phyloP scores from a whole-genome alignment of 129 eudicot species.

The Flaveria brownii region DNA sequence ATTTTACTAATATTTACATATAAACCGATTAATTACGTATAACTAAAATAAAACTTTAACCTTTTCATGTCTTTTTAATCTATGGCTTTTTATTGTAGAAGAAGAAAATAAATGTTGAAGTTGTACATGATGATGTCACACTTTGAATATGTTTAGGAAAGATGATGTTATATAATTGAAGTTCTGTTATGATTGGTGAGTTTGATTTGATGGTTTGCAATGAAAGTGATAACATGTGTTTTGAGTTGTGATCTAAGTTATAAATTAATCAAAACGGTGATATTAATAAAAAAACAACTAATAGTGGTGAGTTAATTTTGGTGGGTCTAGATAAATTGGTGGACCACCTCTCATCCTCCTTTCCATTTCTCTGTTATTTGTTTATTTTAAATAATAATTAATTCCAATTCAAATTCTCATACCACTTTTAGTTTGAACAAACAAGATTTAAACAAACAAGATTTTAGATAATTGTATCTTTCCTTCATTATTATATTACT shows the following conservation, averaged over 20 bases:
- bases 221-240: not conserved
- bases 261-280: not conserved
- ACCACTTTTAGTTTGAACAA: too few species aligned
- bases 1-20: too few species aligned
- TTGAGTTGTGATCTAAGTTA: not conserved
- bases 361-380: not conserved
- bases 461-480: not conserved
- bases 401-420: not conserved
- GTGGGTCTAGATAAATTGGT: slow-evolving; percentile 1
- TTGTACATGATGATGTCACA: not conserved
- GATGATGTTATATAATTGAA: not conserved
- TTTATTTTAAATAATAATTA: not conserved
- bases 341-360: slow-evolving; percentile 11
- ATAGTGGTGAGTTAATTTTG: not conserved
- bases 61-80: too few species aligned
- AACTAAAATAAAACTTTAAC: too few species aligned
- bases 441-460: too few species aligned
- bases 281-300: not conserved
- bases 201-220: not conserved
- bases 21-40: too few species aligned
- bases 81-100: not conserved
- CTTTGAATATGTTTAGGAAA: not conserved
- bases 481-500: not conserved
- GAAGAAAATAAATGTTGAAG: not conserved
- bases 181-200: not conserved